Evolutionary conservation across 164 flowering plant genomes (phyloP).

Genomic region (Aristolochia californica): DNA sequence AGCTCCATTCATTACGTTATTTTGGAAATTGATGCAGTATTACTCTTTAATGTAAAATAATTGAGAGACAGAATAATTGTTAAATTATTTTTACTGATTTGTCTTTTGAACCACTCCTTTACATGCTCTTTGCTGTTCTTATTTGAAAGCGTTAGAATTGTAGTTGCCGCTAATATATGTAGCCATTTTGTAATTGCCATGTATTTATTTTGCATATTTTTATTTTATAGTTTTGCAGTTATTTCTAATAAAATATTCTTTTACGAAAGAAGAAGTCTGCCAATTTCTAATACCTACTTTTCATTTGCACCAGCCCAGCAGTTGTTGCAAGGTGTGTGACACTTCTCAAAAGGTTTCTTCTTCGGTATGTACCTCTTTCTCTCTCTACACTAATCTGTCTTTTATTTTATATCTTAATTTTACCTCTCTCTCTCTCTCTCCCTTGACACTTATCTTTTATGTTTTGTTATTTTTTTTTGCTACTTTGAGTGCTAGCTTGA

Average conservation of each 20-base stretch:
- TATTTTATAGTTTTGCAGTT: background rate
- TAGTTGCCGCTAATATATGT: background rate
- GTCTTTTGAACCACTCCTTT: too few species aligned
- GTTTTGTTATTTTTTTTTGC: too few species aligned
- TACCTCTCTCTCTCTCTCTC: too few species aligned
- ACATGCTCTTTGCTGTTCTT: too few species aligned
- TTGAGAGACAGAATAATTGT: too few species aligned
- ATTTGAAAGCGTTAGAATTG: too few species aligned
- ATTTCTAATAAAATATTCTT: background rate
- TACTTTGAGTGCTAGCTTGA: too few species aligned
- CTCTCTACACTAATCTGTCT: background rate
- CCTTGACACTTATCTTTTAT: too few species aligned
- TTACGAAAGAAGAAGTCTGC: background rate
- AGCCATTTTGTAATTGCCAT: background rate
- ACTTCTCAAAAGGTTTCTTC: conserved; percentile 75
- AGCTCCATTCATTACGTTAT: too few species aligned
- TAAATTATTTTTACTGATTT: too few species aligned
- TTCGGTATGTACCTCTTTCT: conserved; percentile 42
- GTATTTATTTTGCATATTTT: background rate
- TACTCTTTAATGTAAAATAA: too few species aligned
- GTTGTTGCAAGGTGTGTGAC: conserved; percentile 89
- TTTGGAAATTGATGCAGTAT: too few species aligned
- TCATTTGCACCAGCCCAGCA: conserved; percentile 58
- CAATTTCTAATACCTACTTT: background rate
- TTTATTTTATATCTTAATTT: background rate